A percentile compares a stretch with the other conserved stretches of the same genome.
Conservation (phyloP, 2,329 filamentous ascomycete genomes). For the Lomentospora prolificans region DNA sequence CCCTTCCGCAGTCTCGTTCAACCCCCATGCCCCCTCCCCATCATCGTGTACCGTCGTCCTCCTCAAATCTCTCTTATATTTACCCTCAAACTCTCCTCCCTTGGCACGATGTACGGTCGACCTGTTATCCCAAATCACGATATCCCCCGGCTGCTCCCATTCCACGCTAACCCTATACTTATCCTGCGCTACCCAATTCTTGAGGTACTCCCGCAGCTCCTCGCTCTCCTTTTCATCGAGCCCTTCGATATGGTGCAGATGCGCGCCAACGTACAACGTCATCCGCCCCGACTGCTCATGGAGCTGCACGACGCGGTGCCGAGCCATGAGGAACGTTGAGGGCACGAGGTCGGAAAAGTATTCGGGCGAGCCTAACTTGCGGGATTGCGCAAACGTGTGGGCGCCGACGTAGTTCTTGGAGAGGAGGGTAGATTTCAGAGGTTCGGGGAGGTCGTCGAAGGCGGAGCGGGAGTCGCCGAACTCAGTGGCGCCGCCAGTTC, state of each 20-base stretch:
- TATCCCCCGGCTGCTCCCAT: constrained; percentile 38
- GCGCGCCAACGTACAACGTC: constrained; percentile 43
- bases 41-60: constrained; percentile 45
- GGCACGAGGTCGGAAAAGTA: constrained; percentile 37
- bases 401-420: constrained; percentile 32
- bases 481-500: constrained; percentile 38
- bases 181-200: constrained; percentile 34
- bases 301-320: constrained; percentile 38
- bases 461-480: constrained; percentile 44
- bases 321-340: constrained; percentile 23
- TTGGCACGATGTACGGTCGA: constrained; percentile 44
- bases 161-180: constrained; percentile 34
- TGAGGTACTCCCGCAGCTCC: constrained; percentile 29
- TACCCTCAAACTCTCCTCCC: constrained; percentile 35
- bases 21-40: constrained; percentile 25
- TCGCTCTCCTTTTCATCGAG: constrained; percentile 23
- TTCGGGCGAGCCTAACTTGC: constrained; percentile 39
- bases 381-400: constrained; percentile 42
- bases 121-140: constrained; percentile 51
- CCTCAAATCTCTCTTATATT: constrained; percentile 41
- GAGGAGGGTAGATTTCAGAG: constrained; percentile 23
- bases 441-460: constrained; percentile 32
- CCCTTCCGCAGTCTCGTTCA: constrained; percentile 17
- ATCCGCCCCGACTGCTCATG: constrained; percentile 41
- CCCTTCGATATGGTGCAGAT: constrained; percentile 43